Percentiles rank a stretch among this genome's conserved stretches.
Evolutionary conservation across 305 asterid species (phyloP).

Genomic region (Fraxinus velutina): DNA sequence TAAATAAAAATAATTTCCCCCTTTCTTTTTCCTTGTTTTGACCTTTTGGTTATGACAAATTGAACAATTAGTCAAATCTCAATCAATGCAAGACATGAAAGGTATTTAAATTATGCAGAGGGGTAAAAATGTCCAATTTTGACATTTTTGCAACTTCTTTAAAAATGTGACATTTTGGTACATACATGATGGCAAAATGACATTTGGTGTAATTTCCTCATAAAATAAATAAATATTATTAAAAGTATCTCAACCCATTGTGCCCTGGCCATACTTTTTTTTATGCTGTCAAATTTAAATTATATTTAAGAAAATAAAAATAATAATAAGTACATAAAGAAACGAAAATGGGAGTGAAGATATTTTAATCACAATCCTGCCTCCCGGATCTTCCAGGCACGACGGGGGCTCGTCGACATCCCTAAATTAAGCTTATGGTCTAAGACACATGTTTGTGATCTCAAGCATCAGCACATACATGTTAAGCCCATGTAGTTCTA

Average conservation of each 20-base stretch:
- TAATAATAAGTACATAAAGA: neutral
- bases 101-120: no score
- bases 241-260: neutral
- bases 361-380: neutral
- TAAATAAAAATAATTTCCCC: no score
- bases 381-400: neutral
- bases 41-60: no score
- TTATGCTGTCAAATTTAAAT: neutral
- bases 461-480: neutral
- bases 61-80: no score
- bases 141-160: no score
- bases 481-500: neutral
- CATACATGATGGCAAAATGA: no score
- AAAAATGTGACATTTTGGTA: no score
- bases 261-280: neutral
- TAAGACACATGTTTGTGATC: neutral
- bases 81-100: no score
- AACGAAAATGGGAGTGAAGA: neutral
- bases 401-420: neutral
- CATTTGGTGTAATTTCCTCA: no score
- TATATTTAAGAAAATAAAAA: neutral
- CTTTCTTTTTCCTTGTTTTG: no score
- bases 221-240: no score
- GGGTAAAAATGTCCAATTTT: no score
- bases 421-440: neutral